Base-by-base conservation (phyloP, 192 early-diverging fungal genomes). In the Backusella australiensis region DNA sequence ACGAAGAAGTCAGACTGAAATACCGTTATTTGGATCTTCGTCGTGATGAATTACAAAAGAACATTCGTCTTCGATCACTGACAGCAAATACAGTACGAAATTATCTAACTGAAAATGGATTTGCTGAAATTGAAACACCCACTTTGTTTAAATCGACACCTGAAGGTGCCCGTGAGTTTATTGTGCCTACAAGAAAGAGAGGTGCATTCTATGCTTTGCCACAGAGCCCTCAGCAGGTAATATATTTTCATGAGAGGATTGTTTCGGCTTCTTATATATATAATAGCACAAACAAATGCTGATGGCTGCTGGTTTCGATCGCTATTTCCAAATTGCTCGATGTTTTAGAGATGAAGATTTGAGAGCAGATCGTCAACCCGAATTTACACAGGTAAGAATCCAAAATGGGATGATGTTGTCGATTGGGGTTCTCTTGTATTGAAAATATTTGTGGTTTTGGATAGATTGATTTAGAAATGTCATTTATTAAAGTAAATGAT, bases 41-140 rank as follows among this genome's bases (percentile, higher is more conserved):
- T 11, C 86, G 94, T n/a, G 80, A 88, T 21, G 80, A 81, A 65
- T 86, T 98, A 15, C 94, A 96, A 75, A 77, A 82, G 46, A 95
- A 95, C 73, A 80, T 98, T 53, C 89, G 91, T 21, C 73, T 80
- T 23, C 88, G 96, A 23, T 93, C 94, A 32, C 52, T 84, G 34
- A 85, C 90, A 19, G 88, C 92, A 14, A 90, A 88, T 79, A 85
- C 86, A 8, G 84, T 94, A 29, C 87, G 95, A 41, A 85, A 91
- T 67, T 93, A 90, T 72, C 88, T 98, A 29, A 66, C 88, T 6
- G 82, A 88, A 21, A 83, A 91, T 49, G 88, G 85, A 12, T 96
- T 98, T 85, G 82, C 91, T 6, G 96, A 98, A 70, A 92, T 98
- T n/a, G 96, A 98, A 77, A 98, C 96, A 8, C 96, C 96, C 11